Evolutionary conservation across 2,329 filamentous ascomycete species (phyloP), one percentile per base, ranked within the genome.

Genomic region (Hypoxylon sp.): DNA sequence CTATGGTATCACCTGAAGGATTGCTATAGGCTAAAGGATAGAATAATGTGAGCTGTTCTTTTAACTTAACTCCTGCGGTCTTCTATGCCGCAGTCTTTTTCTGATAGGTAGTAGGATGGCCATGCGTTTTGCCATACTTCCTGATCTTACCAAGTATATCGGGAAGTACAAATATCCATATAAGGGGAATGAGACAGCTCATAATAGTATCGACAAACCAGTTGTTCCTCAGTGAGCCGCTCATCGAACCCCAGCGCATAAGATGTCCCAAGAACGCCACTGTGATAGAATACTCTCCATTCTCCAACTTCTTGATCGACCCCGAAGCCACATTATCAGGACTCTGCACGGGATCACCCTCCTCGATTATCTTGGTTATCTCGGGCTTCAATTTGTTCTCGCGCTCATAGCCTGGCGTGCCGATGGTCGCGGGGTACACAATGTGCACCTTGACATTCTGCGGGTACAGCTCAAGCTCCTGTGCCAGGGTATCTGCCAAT

Each of bases 391-490:
- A 81, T 63, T 76, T 71, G 65, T 95, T 87, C 74, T 97, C 93
- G 12, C 82, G 78, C 53, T 87, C 86, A 41, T 87, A 81, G 0
- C 92, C 91, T 0, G 90, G 86, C 4, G 82, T 87, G 9, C 84
- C 78, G 58, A 99, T 97, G 2, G 88, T 90, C 43, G 89, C 93
- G 0, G 94, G 94, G 63, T 86, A 89, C 8, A 97, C 83, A 30
- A 90, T 81, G 65, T 96, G 90, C 13, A 97, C 78, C 62, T 88
- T 84, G 44, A 97, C 86, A 31, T 87, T 82, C 43, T 87, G 87
- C 32, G 92, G 91, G 76, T 97, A 99, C 41, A 97, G 76, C 63
- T 91, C 78, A 31, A 95, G 76, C 73, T 99, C 94, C 67, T 93
- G 90, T 15, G 84, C 84, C 38, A 99, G 77, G 0, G 86, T 87